Evolutionary conservation across 805 yeast species (phyloP).

Genomic region (Priceomyces fermenticarens): DNA sequence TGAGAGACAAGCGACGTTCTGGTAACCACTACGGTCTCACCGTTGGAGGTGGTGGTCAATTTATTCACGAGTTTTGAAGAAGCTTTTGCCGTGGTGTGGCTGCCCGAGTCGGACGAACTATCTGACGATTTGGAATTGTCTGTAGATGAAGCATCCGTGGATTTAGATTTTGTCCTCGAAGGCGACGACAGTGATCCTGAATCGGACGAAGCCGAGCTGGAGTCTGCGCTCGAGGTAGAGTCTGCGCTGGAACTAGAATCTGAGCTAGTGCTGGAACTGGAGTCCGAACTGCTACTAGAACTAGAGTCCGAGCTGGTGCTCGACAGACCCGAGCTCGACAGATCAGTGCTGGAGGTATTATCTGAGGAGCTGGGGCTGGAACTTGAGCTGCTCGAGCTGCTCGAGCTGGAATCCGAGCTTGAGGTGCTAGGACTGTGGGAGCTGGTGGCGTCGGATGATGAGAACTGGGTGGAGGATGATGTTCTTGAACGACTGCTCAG

Average conservation of each 20-base stretch:
- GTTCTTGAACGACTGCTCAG: not conserved
- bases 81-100: not conserved
- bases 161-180: no score
- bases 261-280: constrained; percentile 3
- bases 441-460: constrained; percentile 1
- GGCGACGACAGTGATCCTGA: no score
- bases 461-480: not conserved
- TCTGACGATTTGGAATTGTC: constrained; percentile 5
- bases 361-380: no score
- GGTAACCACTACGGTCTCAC: constrained; percentile 39
- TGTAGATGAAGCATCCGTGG: no score
- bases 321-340: no score
- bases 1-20: constrained; percentile 32
- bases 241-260: constrained; percentile 4
- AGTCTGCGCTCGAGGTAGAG: not conserved
- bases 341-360: no score
- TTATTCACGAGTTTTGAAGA: not conserved
- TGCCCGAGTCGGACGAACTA: not conserved
- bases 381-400: no score
- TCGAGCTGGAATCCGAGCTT: no score
- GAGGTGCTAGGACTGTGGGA: not conserved
- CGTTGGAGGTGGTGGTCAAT: constrained; percentile 15
- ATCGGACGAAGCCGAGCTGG: constrained; percentile 1
- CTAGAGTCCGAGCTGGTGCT: no score
- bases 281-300: no score